phyloP scores from a whole-genome alignment of 257 asterid species.

The Nyctanthes arbortristis region DNA sequence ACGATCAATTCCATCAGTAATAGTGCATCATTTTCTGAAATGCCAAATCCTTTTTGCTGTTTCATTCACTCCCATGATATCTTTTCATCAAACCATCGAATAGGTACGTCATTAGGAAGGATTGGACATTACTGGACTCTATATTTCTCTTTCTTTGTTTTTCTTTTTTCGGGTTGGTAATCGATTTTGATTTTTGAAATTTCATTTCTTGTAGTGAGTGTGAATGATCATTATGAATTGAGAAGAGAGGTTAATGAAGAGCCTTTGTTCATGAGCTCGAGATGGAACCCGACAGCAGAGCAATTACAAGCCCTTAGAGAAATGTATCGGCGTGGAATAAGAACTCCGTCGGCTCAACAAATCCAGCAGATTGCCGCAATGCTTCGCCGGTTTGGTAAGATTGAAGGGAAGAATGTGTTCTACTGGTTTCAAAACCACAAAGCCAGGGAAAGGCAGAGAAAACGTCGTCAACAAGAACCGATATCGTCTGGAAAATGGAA shows the following conservation, averaged over 20 bases:
- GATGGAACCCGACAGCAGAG: conserved; percentile 92
- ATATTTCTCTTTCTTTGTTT: not conserved
- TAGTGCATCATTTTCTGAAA: conserved; percentile 18
- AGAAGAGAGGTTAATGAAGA: conserved; percentile 19
- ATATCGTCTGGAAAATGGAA: conserved; percentile 14
- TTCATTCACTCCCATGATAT: conserved; percentile 34
- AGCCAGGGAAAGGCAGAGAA: conserved; percentile 80
- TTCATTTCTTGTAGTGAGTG: conserved; percentile 17
- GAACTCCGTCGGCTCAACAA: conserved; percentile 80
- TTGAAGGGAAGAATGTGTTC: conserved; percentile 80
- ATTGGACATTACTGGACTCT: too few species aligned
- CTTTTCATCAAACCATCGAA: conserved; percentile 34
- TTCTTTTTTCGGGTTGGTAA: not conserved
- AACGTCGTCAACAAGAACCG: conserved; percentile 57
- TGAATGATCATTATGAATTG: conserved; percentile 19
- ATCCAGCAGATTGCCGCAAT: conserved; percentile 70
- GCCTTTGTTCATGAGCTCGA: conserved; percentile 43
- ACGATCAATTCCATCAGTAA: conserved; percentile 1
- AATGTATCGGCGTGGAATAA: conserved; percentile 61
- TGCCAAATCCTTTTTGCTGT: conserved; percentile 16
- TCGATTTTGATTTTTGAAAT: not conserved
- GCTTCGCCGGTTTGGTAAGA: conserved; percentile 65
- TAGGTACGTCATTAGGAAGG: conserved; percentile 10
- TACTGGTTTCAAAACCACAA: conserved; percentile 89
- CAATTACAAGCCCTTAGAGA: conserved; percentile 75